Conservation (phyloP, 148 eudicot species). For the Rhododendron kiyosumense region DNA sequence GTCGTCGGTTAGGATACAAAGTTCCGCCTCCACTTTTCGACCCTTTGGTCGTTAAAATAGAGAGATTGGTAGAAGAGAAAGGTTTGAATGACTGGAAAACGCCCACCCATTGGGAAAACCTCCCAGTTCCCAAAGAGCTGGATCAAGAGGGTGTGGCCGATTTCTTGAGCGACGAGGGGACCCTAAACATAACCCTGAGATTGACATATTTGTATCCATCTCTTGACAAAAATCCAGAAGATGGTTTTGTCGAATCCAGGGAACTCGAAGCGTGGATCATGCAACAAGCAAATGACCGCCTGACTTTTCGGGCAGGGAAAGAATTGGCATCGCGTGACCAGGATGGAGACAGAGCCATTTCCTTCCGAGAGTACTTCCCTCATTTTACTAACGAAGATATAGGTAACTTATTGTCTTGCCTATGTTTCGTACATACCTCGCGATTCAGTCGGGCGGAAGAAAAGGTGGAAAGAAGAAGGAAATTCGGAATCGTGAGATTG, state of each 20-base stretch:
- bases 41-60: slow-evolving; percentile 24
- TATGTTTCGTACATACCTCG: not conserved
- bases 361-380: slow-evolving; percentile 33
- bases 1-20: slow-evolving; percentile 22
- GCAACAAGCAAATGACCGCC: slow-evolving; percentile 29
- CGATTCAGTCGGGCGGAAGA: not conserved
- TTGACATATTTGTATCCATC: slow-evolving; percentile 30
- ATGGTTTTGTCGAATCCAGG: slow-evolving; percentile 30
- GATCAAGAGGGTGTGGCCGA: slow-evolving; percentile 9
- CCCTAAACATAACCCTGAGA: slow-evolving; percentile 34
- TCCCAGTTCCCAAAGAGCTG: not conserved
- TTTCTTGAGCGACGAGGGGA: slow-evolving; percentile 34
- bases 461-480: not conserved
- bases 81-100: not conserved
- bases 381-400: slow-evolving; percentile 23
- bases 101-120: not conserved
- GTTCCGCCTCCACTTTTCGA: slow-evolving; percentile 24
- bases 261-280: slow-evolving; percentile 43
- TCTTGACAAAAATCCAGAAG: slow-evolving; percentile 30
- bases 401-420: slow-evolving; percentile 5
- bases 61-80: slow-evolving; percentile 17
- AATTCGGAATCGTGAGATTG: not conserved
- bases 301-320: slow-evolving; percentile 23
- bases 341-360: slow-evolving; percentile 30
- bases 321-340: slow-evolving; percentile 21